Percentiles rank a stretch among this genome's conserved stretches.
Conservation (phyloP, 2,329 filamentous ascomycete genomes). For the Pseudodiploospora longispora region DNA sequence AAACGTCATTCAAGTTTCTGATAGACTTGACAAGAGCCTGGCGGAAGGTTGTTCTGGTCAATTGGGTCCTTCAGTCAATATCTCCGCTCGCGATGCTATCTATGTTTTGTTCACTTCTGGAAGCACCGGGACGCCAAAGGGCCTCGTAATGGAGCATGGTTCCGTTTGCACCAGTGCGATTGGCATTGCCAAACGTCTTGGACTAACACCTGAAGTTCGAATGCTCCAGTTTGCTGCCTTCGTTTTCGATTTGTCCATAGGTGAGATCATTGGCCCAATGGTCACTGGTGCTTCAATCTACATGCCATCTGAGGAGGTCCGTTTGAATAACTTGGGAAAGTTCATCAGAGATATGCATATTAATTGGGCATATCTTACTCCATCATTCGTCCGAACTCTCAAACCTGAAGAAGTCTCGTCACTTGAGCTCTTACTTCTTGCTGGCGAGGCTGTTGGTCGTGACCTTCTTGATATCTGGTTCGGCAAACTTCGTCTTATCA, state of each 20-base stretch:
- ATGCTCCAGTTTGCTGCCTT: background rate
- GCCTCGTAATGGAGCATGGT: background rate
- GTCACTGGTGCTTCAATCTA: conserved; percentile 7
- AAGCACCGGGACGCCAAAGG: conserved; percentile 2
- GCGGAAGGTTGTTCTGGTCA: background rate
- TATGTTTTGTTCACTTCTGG: conserved; percentile 15
- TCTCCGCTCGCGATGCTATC: background rate
- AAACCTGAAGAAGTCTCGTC: conserved; percentile 3
- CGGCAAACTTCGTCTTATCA: conserved; percentile 5
- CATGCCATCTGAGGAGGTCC: conserved; percentile 7
- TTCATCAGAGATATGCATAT: conserved; percentile 2
- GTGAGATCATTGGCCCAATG: background rate
- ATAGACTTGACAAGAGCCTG: no score
- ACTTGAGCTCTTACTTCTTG: conserved; percentile 5
- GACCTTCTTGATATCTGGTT: conserved; percentile 7
- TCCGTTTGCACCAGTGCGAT: conserved; percentile 1
- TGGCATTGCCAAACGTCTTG: background rate
- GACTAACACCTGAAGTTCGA: conserved; percentile 1
- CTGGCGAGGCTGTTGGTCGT: conserved; percentile 5
- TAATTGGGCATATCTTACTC: conserved; percentile 6
- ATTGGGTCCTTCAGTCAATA: background rate
- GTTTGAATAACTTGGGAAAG: conserved; percentile 2
- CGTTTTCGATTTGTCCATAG: no score
- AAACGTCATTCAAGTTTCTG: no score
- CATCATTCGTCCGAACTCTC: conserved; percentile 5